Base-by-base conservation (phyloP, 441 rosid genomes). In the Monsonia emarginata region DNA sequence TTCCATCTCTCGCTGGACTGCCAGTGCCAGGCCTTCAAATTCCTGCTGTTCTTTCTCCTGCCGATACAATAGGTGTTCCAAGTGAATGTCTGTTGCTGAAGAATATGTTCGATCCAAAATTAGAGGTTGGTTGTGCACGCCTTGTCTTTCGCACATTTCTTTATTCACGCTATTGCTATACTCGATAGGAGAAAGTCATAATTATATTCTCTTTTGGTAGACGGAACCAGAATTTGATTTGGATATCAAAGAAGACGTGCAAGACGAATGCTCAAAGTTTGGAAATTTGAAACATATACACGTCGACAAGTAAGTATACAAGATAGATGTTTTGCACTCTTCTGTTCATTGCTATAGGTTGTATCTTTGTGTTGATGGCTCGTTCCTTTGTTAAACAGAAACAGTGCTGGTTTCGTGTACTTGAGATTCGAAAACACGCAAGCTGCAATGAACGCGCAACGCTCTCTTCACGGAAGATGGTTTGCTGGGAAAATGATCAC, bases 401-500 rank as follows among this genome's bases (percentile, higher is more conserved):
- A 88, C 65, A 86, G 83, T 65, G 79, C 86, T 10, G 99, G 97
- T 28, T 88, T 88, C 71, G 99, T 91, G 24, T 94, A 88, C 79
- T 70, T 91, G 76, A 80, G 81, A 64, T 91, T 94, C 34, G 90
- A 83, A 72, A 84, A 83, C 50, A 21, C 78, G 1, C 83, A 88
- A 67, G 73, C 89, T 72, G 95, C 97, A 16, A 64, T 76, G 27
- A 77, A 61, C 18, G 96, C 97, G 0, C 97, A 88, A 38, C 89
- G 81, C 8, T 88, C 96, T 4, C 91, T 94, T 27, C 99, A 94
- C 63, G 99, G 99, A 26, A 82, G 99, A 79, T 91, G 99, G 97
- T 94, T 91, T 78, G 99, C 97, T 5, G 97, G 94, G 57, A 91
- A 94, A 79, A 89, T 94, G 99, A 94, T 91, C 64, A 91, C 94